Evolutionary conservation across 1,139 yeast species (phyloP).

Genomic region (Meyerozyma elateridarum): DNA sequence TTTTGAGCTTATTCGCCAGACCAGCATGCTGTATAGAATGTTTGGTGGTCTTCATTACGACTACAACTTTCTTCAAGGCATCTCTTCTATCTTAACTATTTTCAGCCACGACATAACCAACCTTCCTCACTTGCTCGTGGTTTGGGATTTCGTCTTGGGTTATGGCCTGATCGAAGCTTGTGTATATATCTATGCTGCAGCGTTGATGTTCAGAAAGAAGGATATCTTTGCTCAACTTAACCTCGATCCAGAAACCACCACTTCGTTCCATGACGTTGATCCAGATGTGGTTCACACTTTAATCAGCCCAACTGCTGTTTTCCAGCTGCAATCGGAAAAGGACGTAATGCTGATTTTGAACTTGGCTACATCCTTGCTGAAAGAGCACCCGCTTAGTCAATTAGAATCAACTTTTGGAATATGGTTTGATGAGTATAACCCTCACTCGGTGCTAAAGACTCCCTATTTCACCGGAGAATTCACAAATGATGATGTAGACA

Average conservation of each 20-base stretch:
- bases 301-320: slow-evolving; percentile 31
- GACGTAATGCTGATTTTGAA: slow-evolving; percentile 36
- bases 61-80: slow-evolving; percentile 51
- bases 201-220: slow-evolving; percentile 39
- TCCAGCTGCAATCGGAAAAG: slow-evolving; percentile 25
- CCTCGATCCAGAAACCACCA: slow-evolving; percentile 10
- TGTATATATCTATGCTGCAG: slow-evolving; percentile 55
- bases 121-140: slow-evolving; percentile 43
- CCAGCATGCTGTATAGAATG: slow-evolving; percentile 25
- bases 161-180: slow-evolving; percentile 38
- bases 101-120: slow-evolving; percentile 68
- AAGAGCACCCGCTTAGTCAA: slow-evolving; percentile 23
- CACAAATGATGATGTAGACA: slow-evolving; percentile 13
- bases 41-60: slow-evolving; percentile 32
- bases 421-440: slow-evolving; percentile 33
- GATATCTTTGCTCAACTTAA: slow-evolving; percentile 30
- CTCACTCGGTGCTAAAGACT: slow-evolving; percentile 17
- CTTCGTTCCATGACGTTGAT: slow-evolving; percentile 24
- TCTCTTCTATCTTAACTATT: slow-evolving; percentile 73
- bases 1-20: slow-evolving; percentile 42
- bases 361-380: slow-evolving; percentile 26
- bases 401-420: slow-evolving; percentile 25
- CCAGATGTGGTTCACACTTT: slow-evolving; percentile 42
- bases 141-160: slow-evolving; percentile 63
- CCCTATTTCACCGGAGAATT: slow-evolving; percentile 16